Base-by-base conservation (phyloP, 768 basidiomycete genomes). In the Podaxis sp. region DNA sequence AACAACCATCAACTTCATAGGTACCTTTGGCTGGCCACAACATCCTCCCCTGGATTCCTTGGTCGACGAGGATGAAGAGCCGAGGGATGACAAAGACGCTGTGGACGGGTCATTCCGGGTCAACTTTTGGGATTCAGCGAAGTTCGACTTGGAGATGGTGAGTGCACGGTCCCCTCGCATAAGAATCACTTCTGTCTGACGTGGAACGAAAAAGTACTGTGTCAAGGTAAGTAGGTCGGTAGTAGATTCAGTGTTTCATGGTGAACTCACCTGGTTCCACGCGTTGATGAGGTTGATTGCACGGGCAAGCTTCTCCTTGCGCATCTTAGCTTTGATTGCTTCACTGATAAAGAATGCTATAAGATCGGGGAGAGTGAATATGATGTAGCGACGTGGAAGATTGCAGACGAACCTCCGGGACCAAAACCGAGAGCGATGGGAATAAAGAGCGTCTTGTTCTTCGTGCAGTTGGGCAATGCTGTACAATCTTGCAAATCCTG, bases 181-280 rank as follows among this genome's bases (percentile, higher is more conserved):
- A 12, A 63, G 49, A 22, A 63, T 28, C 22, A 63, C 54, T 28
- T 63, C 61, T 6, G 49, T 33, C 22, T 33, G 33, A 8, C 61
- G 61, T 33, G 61, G 54, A 48, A 12, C 8, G 24, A 63, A 63
- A 30, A 63, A 63, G n/a, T 51, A n/a, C 61, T 63, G 26, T 39
- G 15, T 46, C 13, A 17, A 46, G n/a, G 19, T 7, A 19, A 17
- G 7, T 46, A 46, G 4, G 8, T 19, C 44, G 19, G 13, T 42
- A 17, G 13, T 33, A 33, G 15, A 15, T 42, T 17, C 17, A 3
- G 9, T 17, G 6, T 19, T 19, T 6, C 17, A 46, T 19, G 15
- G 7, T 8, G 15, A 19, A 6, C 54, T 39, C 38, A 63, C 61
- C 19, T 57, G 42, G 49, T 63, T 63, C 61, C 61, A 63, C 3